Evolutionary conservation across 2,329 filamentous ascomycete genomes (phyloP).

Genomic region (Metarhizium humberi): DNA sequence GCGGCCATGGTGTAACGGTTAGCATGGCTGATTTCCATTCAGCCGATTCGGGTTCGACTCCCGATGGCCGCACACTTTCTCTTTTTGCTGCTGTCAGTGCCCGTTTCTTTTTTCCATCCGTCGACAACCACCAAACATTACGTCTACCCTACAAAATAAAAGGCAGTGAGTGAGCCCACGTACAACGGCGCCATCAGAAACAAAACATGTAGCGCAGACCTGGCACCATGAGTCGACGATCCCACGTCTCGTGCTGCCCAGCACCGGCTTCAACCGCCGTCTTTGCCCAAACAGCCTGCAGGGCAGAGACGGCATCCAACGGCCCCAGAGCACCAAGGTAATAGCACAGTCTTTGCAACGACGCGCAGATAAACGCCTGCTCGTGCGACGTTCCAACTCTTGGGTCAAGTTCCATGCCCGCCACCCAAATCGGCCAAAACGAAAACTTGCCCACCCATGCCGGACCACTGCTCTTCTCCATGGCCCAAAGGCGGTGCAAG

Average conservation of each 20-base stretch:
- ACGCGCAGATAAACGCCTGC: too few relatives aligned
- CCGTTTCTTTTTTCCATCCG: neutral
- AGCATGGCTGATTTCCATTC: slow-evolving; percentile 14
- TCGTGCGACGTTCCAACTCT: too few relatives aligned
- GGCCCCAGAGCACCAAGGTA: too few relatives aligned
- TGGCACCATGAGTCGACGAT: neutral
- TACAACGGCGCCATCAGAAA: too few relatives aligned
- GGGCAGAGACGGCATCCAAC: neutral
- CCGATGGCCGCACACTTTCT: slow-evolving; percentile 2
- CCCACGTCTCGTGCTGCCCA: neutral
- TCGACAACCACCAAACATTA: neutral
- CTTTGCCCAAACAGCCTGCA: neutral
- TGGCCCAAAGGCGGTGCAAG: neutral
- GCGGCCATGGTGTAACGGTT: slow-evolving; percentile 12
- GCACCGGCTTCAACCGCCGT: neutral
- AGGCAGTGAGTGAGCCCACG: too few relatives aligned
- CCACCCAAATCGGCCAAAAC: too few relatives aligned
- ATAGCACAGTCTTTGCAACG: too few relatives aligned
- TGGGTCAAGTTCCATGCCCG: too few relatives aligned
- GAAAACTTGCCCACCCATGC: too few relatives aligned
- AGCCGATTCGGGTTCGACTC: slow-evolving; percentile 13
- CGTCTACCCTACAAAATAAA: too few relatives aligned
- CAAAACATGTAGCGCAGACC: neutral
- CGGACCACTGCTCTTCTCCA: neutral
- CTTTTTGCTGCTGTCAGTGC: neutral